Evolutionary conservation across 2,329 filamentous ascomycete species (phyloP), one percentile per base, ranked within the genome.

Genomic region (Penicillium expansum): DNA sequence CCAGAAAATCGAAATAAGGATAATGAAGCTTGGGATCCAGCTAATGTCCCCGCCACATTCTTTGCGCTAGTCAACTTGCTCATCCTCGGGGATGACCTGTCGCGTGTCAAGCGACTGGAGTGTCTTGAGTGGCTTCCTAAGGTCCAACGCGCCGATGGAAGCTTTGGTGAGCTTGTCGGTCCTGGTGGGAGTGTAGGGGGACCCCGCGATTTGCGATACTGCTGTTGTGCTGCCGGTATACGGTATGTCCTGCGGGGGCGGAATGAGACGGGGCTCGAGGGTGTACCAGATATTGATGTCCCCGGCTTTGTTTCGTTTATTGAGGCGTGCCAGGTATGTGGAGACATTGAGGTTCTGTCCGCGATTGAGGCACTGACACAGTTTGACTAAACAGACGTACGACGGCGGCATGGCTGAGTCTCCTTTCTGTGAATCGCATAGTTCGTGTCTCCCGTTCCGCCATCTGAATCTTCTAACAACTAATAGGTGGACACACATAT

Each of bases 41-140:
- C 92, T 0, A 96, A 93, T 73, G 76, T 97, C 16, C 89, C 92
- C 0, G 91, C 91, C 1, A 97, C 92, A 0, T 93, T 89, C 71
- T 97, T 97, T 75, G 92, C 93, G 0, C 80, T 99, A 42, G 80
- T 91, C 24, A 81, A 88, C 9, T 77, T 99, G 27, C 82, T 88
- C 1, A 79, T 86, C 6, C 73, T 90, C n/a, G 80, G 82, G 4
- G 85, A 88, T 69, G 82, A 86, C 67, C 67, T 91, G 64, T 75
- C 78, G 4, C 82, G 86, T 1, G 87, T 99, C 8, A 82, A 87
- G 59, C 82, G 90, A 55, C 77, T 68, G 39, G 83, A 84, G 58
- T 88, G 89, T 58, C 73, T 97, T 63, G 69, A 74, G 39, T 97
- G 93, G 92, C 75, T 99, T 62, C 81, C 78, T 54, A 82, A 74